A percentile compares a stretch with the other conserved stretches of the same genome.
Evolutionary conservation across 1,139 yeast species (phyloP).

Genomic region (Saccharomyces hybrid): DNA sequence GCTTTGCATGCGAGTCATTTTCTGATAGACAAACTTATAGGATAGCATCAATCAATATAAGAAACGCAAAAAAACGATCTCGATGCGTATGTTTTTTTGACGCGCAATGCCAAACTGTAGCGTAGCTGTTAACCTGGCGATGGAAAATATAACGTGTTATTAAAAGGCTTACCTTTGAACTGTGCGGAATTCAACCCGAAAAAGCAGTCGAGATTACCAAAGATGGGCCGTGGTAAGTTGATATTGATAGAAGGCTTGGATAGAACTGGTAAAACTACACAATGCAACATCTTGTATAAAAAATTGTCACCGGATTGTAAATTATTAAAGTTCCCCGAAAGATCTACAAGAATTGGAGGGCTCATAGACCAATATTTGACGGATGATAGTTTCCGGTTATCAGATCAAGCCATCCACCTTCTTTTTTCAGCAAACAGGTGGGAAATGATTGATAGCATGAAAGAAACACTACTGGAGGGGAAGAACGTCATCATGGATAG

Average conservation of each 20-base stretch:
- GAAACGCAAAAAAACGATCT: too few relatives aligned
- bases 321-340: slow-evolving; percentile 69
- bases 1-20: too few relatives aligned
- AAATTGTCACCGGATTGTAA: slow-evolving; percentile 34
- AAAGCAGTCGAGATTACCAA: too few relatives aligned
- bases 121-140: too few relatives aligned
- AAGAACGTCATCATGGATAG: slow-evolving; percentile 65
- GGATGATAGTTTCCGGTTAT: slow-evolving; percentile 40
- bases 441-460: slow-evolving; percentile 57
- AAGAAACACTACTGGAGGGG: slow-evolving; percentile 43
- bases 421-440: slow-evolving; percentile 91
- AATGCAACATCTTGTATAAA: slow-evolving; percentile 45
- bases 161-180: too few relatives aligned
- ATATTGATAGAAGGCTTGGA: slow-evolving; percentile 90
- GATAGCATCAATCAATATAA: too few relatives aligned
- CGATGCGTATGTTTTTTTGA: too few relatives aligned
- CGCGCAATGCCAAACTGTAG: too few relatives aligned
- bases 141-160: too few relatives aligned
- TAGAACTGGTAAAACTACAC: slow-evolving; percentile 91
- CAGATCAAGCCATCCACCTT: slow-evolving; percentile 77
- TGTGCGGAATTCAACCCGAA: too few relatives aligned
- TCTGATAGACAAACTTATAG: too few relatives aligned
- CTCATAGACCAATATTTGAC: slow-evolving; percentile 69
- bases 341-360: slow-evolving; percentile 73
- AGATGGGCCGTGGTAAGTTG: slow-evolving; percentile 43